A percentile compares a stretch with the other conserved stretches of the same genome.
Conservation (phyloP, 441 rosid species). For the Pelargonium exstipulatum region DNA sequence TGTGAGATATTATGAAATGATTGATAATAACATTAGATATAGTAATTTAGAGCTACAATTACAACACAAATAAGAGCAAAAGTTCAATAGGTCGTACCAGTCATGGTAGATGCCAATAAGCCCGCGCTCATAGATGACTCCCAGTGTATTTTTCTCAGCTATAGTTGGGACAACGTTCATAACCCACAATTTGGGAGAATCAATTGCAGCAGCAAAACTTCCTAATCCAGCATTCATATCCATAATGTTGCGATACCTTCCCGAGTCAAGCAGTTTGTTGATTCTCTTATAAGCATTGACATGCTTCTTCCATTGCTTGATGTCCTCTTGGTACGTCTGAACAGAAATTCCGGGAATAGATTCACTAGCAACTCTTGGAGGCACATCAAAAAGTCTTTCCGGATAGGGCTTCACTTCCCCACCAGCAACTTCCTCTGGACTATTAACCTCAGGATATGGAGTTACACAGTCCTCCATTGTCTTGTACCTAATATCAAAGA, state of each 20-base stretch:
- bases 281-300: conserved; percentile 17
- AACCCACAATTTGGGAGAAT: conserved; percentile 18
- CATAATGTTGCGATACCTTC: conserved; percentile 17
- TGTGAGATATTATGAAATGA: too few species aligned
- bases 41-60: neutral
- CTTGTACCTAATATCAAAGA: conserved; percentile 11
- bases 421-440: conserved; percentile 3
- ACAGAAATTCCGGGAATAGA: conserved; percentile 16
- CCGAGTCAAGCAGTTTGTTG: conserved; percentile 14
- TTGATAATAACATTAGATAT: too few species aligned
- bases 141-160: conserved; percentile 17
- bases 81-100: conserved; percentile 5
- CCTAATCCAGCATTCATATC: conserved; percentile 20
- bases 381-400: conserved; percentile 11
- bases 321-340: conserved; percentile 15
- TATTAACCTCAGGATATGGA: conserved; percentile 12
- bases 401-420: conserved; percentile 16
- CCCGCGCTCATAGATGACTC: conserved; percentile 13
- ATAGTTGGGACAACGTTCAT: conserved; percentile 18
- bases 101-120: conserved; percentile 22
- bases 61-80: neutral
- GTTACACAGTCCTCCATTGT: conserved; percentile 17
- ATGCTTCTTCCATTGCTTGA: conserved; percentile 14
- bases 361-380: conserved; percentile 18
- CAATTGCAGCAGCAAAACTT: conserved; percentile 16